These are phyloP conservation scores for Phytophthora litchii DNA, from an alignment of 352 stramenopile genomes.

Conservation along the genomic window DNA sequence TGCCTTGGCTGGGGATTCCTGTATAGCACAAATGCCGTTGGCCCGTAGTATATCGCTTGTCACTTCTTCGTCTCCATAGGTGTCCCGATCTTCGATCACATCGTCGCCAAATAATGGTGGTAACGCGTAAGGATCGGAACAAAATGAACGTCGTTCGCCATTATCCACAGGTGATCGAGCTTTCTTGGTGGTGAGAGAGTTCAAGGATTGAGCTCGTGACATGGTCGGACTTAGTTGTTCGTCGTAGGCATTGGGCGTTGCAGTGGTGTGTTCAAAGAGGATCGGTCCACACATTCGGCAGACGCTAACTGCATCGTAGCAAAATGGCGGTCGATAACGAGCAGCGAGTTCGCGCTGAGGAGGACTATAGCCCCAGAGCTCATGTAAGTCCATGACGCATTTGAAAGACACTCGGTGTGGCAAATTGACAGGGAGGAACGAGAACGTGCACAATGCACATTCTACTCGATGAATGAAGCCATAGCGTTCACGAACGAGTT, in stretches of 20 bases:
- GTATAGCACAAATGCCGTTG: conserved; percentile 19
- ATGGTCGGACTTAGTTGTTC: conserved; percentile 18
- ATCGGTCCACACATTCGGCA: conserved; percentile 81
- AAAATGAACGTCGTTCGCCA: conserved; percentile 32
- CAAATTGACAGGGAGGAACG: conserved; percentile 62
- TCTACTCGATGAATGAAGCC: conserved; percentile 65
- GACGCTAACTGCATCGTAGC: conserved; percentile 74
- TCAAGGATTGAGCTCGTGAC: conserved; percentile 20
- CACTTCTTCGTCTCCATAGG: conserved; percentile 21
- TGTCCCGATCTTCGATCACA: conserved; percentile 50
- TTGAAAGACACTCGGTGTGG: conserved; percentile 78
- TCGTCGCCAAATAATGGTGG: conserved; percentile 73
- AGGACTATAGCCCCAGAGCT: conserved; percentile 57
- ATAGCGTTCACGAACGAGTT: conserved; percentile 61
- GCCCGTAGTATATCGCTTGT: conserved; percentile 14
- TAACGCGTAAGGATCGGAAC: conserved; percentile 66
- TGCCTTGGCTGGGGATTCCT: conserved; percentile 58
- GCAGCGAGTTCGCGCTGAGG: conserved; percentile 46
- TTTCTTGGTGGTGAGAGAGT: conserved; percentile 19
- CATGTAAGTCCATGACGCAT: conserved; percentile 79
- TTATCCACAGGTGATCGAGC: conserved; percentile 19
- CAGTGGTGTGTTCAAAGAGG: conserved; percentile 56
- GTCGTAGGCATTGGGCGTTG: conserved; percentile 22
- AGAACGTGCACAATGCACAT: conserved; percentile 66
- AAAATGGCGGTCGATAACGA: conserved; percentile 67